Evolutionary conservation across 148 eudicot genomes (phyloP), one percentile per base, ranked within the genome.

Genomic region (Dysphania ambrosioides): DNA sequence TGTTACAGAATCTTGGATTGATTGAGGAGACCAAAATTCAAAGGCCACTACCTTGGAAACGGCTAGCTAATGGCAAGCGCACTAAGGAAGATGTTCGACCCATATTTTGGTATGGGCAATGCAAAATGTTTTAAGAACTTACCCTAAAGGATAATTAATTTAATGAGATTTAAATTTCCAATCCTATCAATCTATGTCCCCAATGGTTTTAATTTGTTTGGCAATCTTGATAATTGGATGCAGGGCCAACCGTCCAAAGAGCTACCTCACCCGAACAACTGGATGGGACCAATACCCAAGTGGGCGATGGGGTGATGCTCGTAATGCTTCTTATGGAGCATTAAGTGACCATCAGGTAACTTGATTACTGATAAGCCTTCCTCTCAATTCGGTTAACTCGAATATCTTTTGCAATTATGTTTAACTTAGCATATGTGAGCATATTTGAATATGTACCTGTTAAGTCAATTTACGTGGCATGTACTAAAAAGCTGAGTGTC

Each of bases 201-300:
- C 41, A 24, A 31, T 34, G 38, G 21, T 29, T 3, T 34, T 72
- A 11, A 62, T 66, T 56, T n/a, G 27, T 66, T 58, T 81, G 42
- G 67, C 31, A 67, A 58, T 73, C 21, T 68, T 63, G 58, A 31
- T 67, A n/a, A 72, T 78, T 76, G 81, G 79, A 66, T 77, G 66
- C 76, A 94, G 97, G 98, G 98, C 97, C 70, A 94, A 94, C 80
- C 97, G 98, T 87, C 97, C 98, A 60, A 94, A 91, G 77, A 91
- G 97, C 80, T 94, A 94, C 81, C 86, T 94, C 35, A 83, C 90
- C 63, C 85, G 98, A 84, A 94, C 98, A 24, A 73, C 69, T 40
- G 96, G 86, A 47, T 94, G 98, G 98, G 97, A 94, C 60, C 90
- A 89, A 67, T 94, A 84, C 79, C 98, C 98, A 73, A 87, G 79